These are phyloP conservation scores for Lepidopterella palustris DNA, from an alignment of 495 filamentous ascomycete genomes.

Conservation along the genomic window DNA sequence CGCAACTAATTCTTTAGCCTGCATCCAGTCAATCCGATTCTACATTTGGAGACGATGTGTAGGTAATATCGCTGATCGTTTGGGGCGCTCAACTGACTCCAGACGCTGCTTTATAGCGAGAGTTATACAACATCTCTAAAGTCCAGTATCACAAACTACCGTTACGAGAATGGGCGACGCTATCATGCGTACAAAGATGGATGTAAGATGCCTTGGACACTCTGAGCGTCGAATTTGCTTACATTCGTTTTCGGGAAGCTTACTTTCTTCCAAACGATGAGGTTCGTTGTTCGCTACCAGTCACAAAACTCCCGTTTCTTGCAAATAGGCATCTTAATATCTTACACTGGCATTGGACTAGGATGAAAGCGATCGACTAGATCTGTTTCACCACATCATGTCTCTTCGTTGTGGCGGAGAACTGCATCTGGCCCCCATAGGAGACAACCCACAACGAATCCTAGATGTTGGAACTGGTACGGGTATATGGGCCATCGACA, in stretches of 20 bases:
- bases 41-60: conserved; percentile 35
- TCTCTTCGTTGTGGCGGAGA: conserved; percentile 49
- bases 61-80: conserved; percentile 2
- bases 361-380: conserved; percentile 38
- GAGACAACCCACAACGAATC: conserved; percentile 49
- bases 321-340: no score
- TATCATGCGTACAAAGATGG: conserved; percentile 8
- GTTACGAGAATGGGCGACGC: conserved; percentile 18
- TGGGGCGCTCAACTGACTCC: not conserved
- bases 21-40: conserved; percentile 34
- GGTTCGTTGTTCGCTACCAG: not conserved
- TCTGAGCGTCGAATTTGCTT: not conserved
- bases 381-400: conserved; percentile 47
- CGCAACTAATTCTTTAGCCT: not conserved
- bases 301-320: not conserved
- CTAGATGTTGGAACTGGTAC: conserved; percentile 65
- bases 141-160: conserved; percentile 40
- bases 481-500: conserved; percentile 25
- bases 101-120: not conserved
- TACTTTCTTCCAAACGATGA: conserved; percentile 13
- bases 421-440: conserved; percentile 55
- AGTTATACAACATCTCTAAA: conserved; percentile 41
- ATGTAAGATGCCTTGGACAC: not conserved
- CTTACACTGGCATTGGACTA: not conserved
- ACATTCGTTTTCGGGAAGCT: not conserved